Percentiles rank a stretch among this genome's conserved stretches.
phyloP scores from a whole-genome alignment of 2,329 filamentous ascomycete species.

The Decorospora gaudefroyi region DNA sequence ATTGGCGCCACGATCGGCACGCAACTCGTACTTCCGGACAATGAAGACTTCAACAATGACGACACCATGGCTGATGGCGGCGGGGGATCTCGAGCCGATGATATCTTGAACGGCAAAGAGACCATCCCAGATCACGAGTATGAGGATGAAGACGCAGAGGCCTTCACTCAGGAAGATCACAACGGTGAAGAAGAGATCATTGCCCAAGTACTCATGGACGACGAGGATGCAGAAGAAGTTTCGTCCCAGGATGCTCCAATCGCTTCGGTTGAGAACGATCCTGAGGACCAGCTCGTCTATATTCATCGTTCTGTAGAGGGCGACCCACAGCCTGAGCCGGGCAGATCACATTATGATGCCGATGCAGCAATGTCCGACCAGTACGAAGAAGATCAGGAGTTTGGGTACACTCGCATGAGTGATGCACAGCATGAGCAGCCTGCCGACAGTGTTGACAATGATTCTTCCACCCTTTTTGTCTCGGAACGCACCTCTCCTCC shows the following conservation, averaged over 20 bases:
- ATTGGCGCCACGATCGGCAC: constrained; percentile 1
- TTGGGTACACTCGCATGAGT: background rate
- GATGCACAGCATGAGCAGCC: background rate
- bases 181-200: background rate
- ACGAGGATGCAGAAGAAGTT: no score
- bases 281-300: constrained; percentile 1
- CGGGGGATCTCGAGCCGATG: background rate
- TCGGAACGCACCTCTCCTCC: constrained; percentile 10
- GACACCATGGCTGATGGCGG: background rate
- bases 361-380: background rate
- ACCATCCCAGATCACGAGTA: background rate
- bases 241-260: no score
- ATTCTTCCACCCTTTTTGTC: constrained; percentile 22
- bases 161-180: background rate
- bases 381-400: constrained; percentile 1
- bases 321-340: background rate
- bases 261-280: background rate
- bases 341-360: background rate
- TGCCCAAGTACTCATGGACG: background rate
- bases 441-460: background rate
- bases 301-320: background rate
- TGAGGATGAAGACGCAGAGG: background rate
- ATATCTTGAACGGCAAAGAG: background rate
- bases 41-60: background rate
- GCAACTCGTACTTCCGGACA: constrained; percentile 4